These are phyloP conservation scores for Penicillium janthinellum DNA, from an alignment of 2,329 filamentous ascomycete genomes.

Conservation along the genomic window DNA sequence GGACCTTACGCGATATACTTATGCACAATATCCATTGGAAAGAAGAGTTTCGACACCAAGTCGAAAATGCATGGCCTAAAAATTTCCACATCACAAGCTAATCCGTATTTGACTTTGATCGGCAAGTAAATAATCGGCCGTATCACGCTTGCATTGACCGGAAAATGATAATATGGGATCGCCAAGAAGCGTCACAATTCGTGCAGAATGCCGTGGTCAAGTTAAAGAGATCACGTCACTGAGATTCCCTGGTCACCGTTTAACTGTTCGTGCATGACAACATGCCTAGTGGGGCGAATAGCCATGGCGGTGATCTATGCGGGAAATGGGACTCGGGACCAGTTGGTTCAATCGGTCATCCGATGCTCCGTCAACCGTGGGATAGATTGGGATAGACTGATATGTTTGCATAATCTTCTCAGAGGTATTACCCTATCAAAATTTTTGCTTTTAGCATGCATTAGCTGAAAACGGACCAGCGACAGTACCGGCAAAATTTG, in stretches of 20 bases:
- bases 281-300: neutral
- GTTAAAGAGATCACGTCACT: neutral
- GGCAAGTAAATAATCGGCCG: neutral
- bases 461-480: neutral
- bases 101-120: too few species aligned
- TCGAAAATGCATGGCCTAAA: constrained; percentile 1
- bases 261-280: neutral
- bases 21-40: constrained; percentile 7
- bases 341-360: neutral
- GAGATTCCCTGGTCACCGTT: neutral
- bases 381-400: neutral
- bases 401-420: neutral
- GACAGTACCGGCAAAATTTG: neutral
- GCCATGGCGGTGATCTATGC: neutral
- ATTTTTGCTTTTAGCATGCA: neutral
- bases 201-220: neutral
- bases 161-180: constrained; percentile 1
- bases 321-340: neutral
- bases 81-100: too few species aligned
- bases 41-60: constrained; percentile 3
- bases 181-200: neutral
- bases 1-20: constrained; percentile 10
- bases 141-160: constrained; percentile 3
- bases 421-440: neutral
- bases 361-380: neutral